Percentiles rank a stretch among this genome's conserved stretches.
Evolutionary conservation across 75 land plant genomes (phyloP).

Genomic region (Azolla pinnata): DNA sequence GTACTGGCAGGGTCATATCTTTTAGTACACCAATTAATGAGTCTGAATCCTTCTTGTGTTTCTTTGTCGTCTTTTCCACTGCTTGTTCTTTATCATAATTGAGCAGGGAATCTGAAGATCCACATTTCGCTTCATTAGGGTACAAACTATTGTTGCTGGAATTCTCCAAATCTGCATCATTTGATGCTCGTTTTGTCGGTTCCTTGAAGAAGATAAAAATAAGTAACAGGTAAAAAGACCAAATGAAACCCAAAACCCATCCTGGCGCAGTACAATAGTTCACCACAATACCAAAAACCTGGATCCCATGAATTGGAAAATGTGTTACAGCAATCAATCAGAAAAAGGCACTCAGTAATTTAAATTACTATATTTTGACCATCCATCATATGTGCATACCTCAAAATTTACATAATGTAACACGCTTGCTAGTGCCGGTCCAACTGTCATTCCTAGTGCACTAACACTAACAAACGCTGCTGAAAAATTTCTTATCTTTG

Average conservation of each 20-base stretch:
- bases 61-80: conserved; percentile 7
- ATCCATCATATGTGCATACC: conserved; percentile 10
- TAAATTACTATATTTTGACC: no score
- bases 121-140: neutral
- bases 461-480: conserved; percentile 33
- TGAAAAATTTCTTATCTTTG: conserved; percentile 28
- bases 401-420: conserved; percentile 18
- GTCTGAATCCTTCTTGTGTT: conserved; percentile 1
- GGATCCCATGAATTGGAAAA: neutral
- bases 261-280: conserved; percentile 27
- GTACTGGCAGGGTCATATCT: conserved; percentile 23
- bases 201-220: conserved; percentile 19
- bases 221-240: conserved; percentile 17
- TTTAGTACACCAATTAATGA: conserved; percentile 14
- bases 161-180: neutral
- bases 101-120: neutral
- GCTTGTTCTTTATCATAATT: neutral
- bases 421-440: conserved; percentile 26
- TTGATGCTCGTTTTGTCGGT: conserved; percentile 11
- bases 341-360: neutral
- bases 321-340: neutral
- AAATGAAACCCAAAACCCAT: conserved; percentile 25
- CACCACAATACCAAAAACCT: conserved; percentile 21
- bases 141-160: conserved; percentile 3
- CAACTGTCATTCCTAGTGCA: conserved; percentile 33